Conservation (phyloP, 345 rosid species). For the Aquilaria sinensis region DNA sequence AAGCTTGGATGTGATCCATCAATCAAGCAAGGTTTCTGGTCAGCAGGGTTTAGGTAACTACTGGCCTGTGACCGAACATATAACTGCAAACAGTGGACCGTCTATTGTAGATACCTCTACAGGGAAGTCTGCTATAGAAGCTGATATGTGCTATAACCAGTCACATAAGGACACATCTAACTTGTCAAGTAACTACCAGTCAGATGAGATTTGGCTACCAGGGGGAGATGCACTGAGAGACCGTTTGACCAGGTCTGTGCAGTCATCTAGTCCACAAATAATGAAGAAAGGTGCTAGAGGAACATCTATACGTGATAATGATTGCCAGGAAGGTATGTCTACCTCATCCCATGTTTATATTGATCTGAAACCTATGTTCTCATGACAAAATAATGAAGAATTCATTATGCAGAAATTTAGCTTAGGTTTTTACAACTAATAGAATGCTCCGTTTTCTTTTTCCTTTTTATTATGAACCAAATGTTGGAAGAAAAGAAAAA, state of each 20-base stretch:
- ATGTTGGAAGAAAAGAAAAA: too few relatives aligned
- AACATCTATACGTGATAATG: conserved; percentile 16
- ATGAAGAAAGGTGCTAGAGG: conserved; percentile 13
- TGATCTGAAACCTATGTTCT: too few relatives aligned
- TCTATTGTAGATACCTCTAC: conserved; percentile 7
- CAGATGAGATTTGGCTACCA: conserved; percentile 14
- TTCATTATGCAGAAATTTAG: too few relatives aligned
- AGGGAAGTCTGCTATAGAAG: background rate
- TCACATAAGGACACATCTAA: conserved; percentile 8
- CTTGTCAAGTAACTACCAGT: conserved; percentile 9
- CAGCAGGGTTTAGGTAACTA: conserved; percentile 18
- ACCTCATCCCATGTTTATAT: background rate
- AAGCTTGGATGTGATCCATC: conserved; percentile 10
- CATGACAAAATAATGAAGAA: too few relatives aligned
- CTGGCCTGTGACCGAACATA: conserved; percentile 21
- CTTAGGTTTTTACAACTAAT: too few relatives aligned
- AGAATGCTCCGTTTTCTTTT: too few relatives aligned
- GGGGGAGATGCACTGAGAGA: conserved; percentile 11
- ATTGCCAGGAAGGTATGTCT: conserved; percentile 23
- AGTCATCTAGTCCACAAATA: conserved; percentile 14
- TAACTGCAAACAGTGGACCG: conserved; percentile 15
- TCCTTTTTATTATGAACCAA: too few relatives aligned
- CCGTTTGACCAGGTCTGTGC: conserved; percentile 11
- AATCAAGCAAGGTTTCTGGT: conserved; percentile 9
- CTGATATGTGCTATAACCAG: conserved; percentile 9